These are phyloP conservation scores for Hanseniaspora lindneri DNA, from an alignment of 805 yeast genomes.

Conservation along the genomic window DNA sequence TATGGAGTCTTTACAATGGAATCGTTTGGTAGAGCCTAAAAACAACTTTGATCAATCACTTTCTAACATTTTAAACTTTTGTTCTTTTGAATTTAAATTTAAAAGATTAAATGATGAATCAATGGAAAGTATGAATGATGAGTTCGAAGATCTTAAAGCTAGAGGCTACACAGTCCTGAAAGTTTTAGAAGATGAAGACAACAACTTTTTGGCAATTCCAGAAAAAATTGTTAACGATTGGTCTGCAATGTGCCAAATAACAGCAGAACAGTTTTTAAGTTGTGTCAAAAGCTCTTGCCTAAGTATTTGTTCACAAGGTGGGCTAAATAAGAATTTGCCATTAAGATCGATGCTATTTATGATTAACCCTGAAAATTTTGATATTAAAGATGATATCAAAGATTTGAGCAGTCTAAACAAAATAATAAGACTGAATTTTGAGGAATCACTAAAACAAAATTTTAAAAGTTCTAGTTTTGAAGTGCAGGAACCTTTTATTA, in stretches of 20 bases:
- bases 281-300: constrained; percentile 8
- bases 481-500: constrained; percentile 81
- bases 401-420: constrained; percentile 14
- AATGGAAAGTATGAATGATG: not conserved
- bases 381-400: constrained; percentile 17
- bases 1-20: not conserved
- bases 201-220: not conserved
- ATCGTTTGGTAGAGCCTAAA: not conserved
- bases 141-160: not conserved
- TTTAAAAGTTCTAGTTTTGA: constrained; percentile 30
- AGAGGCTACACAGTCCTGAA: not conserved
- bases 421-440: constrained; percentile 1
- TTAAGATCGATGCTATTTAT: constrained; percentile 49
- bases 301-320: constrained; percentile 12
- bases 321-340: constrained; percentile 31
- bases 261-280: constrained; percentile 3
- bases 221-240: not conserved
- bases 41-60: not conserved
- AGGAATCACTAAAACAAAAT: constrained; percentile 7
- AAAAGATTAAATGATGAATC: constrained; percentile 3
- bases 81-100: constrained; percentile 2
- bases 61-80: not conserved
- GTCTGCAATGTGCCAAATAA: constrained; percentile 3
- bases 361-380: constrained; percentile 24
- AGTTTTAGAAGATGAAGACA: constrained; percentile 11